phyloP scores from a whole-genome alignment of 768 basidiomycete species.

The Daedalea quercina region DNA sequence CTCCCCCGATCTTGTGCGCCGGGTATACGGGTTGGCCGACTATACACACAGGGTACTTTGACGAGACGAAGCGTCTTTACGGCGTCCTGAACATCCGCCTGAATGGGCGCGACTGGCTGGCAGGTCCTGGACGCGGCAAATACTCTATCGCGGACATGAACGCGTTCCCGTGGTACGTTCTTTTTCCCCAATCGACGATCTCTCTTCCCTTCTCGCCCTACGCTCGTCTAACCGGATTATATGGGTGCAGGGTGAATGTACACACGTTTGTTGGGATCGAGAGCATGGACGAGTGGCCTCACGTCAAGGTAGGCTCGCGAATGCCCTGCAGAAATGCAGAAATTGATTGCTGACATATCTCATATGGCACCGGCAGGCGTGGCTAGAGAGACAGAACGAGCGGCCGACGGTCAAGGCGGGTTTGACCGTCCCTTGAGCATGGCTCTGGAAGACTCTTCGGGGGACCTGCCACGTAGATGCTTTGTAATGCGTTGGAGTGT shows the following conservation, averaged over 20 bases:
- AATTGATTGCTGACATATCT: background rate
- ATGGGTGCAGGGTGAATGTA: slow-evolving; percentile 29
- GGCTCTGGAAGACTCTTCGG: background rate
- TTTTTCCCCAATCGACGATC: too few relatives aligned
- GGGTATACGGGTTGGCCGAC: slow-evolving; percentile 1
- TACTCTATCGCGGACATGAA: slow-evolving; percentile 72
- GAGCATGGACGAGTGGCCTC: slow-evolving; percentile 56
- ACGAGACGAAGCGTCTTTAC: slow-evolving; percentile 80
- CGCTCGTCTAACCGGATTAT: background rate
- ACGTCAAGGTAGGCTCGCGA: slow-evolving; percentile 43
- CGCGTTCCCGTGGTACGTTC: slow-evolving; percentile 47
- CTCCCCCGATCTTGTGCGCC: too few relatives aligned
- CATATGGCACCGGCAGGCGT: slow-evolving; percentile 9
- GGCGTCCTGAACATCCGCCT: slow-evolving; percentile 75
- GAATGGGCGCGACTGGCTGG: slow-evolving; percentile 64
- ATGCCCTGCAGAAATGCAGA: background rate
- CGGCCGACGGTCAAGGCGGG: slow-evolving; percentile 13
- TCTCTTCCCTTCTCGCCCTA: background rate
- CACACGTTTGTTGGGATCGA: slow-evolving; percentile 44
- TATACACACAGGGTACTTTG: slow-evolving; percentile 51
- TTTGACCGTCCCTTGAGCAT: slow-evolving; percentile 7
- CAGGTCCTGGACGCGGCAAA: slow-evolving; percentile 63
- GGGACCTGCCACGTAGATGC: too few relatives aligned
- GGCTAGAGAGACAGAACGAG: slow-evolving; percentile 8
- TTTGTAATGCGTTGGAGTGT: too few relatives aligned